A percentile compares a stretch with the other conserved stretches of the same genome.
Conservation (phyloP, 208 protist genomes). For the Acanthamoeba polyphaga region DNA sequence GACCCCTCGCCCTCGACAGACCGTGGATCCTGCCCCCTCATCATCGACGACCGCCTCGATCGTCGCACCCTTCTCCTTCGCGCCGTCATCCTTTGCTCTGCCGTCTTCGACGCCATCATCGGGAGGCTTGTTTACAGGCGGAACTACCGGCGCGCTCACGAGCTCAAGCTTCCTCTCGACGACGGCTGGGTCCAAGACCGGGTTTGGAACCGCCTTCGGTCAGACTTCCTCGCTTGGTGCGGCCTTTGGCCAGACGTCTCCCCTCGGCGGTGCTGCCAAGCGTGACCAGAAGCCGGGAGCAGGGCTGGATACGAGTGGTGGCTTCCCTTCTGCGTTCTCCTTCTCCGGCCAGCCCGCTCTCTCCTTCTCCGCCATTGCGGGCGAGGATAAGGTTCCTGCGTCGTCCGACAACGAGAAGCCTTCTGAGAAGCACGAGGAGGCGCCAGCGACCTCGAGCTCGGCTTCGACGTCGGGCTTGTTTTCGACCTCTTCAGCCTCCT, state of each 20-base stretch:
- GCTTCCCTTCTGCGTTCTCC: neutral
- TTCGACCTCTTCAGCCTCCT: neutral
- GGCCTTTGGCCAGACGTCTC: neutral
- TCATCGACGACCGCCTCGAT: neutral
- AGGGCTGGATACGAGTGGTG: neutral
- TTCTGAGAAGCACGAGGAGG: neutral
- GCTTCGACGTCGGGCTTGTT: neutral
- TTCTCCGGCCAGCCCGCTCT: constrained; percentile 8
- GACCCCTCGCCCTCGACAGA: neutral
- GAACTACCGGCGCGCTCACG: neutral
- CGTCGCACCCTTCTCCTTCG: neutral
- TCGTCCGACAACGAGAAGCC: neutral
- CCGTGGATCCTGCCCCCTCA: neutral
- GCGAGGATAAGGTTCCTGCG: neutral
- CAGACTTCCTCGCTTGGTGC: neutral
- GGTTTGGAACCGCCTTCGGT: neutral
- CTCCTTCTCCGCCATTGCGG: constrained; percentile 3
- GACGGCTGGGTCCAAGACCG: neutral
- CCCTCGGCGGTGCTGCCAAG: neutral
- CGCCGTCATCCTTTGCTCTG: constrained; percentile 1
- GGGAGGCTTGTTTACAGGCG: neutral
- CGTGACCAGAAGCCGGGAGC: neutral
- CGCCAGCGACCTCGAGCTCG: neutral
- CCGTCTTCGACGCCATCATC: neutral
- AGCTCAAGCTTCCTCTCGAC: neutral